Percentiles rank a stretch among this genome's conserved stretches.
These are phyloP conservation scores for Madurella fahalii DNA, from an alignment of 2,329 filamentous ascomycete genomes.

Conservation along the genomic window DNA sequence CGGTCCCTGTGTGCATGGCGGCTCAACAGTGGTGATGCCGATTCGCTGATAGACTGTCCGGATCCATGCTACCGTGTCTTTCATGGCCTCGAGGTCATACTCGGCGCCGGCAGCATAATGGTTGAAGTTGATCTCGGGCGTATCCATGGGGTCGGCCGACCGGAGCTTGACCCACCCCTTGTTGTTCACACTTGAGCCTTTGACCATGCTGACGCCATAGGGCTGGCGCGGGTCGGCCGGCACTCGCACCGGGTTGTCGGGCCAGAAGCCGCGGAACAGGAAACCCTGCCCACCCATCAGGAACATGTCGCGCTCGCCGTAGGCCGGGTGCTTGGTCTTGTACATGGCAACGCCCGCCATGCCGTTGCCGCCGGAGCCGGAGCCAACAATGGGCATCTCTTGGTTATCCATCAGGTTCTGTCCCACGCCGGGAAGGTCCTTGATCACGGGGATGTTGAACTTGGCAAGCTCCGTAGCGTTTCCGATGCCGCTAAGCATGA, in stretches of 20 bases:
- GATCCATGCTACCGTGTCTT: conserved; percentile 32
- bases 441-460: conserved; percentile 43
- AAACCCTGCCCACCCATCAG: conserved; percentile 49
- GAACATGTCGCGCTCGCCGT: conserved; percentile 47
- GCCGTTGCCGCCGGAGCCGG: conserved; percentile 20
- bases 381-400: conserved; percentile 35
- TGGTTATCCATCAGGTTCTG: conserved; percentile 47
- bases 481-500: conserved; percentile 49
- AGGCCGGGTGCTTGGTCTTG: conserved; percentile 31
- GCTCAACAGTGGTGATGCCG: conserved; percentile 27
- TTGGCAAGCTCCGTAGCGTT: conserved; percentile 38
- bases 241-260: conserved; percentile 31
- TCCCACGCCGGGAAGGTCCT: conserved; percentile 47
- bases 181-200: conserved; percentile 48
- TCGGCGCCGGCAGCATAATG: conserved; percentile 49
- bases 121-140: conserved; percentile 60
- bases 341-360: conserved; percentile 26
- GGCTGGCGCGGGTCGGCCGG: conserved; percentile 29
- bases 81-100: conserved; percentile 39
- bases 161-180: conserved; percentile 59
- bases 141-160: conserved; percentile 58
- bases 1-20: conserved; percentile 21
- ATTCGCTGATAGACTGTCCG: conserved; percentile 24
- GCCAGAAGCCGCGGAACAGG: conserved; percentile 53
- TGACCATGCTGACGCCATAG: conserved; percentile 38